Conservation (phyloP, 352 stramenopile genomes). For the Pythium sp. region DNA sequence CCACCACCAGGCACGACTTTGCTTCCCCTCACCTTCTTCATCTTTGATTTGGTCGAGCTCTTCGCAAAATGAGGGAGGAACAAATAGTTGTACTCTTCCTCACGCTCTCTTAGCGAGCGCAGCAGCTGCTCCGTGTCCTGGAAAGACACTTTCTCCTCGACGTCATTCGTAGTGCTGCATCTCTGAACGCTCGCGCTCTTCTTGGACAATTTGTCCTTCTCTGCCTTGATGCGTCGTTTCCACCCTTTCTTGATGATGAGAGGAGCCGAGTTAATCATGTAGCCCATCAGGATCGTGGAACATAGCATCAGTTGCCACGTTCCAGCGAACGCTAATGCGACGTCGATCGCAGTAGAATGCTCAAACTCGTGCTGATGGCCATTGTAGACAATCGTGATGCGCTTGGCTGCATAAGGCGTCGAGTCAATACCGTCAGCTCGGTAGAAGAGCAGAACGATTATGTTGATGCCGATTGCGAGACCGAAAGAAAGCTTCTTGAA, state of each 20-base stretch:
- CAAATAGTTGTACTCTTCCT: constrained; percentile 65
- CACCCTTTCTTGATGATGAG: constrained; percentile 68
- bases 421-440: constrained; percentile 49
- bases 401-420: constrained; percentile 42
- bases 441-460: constrained; percentile 60
- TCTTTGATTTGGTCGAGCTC: neutral
- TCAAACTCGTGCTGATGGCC: constrained; percentile 7
- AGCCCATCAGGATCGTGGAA: constrained; percentile 45
- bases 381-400: constrained; percentile 35
- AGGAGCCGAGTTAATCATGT: constrained; percentile 64
- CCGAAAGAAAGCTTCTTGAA: constrained; percentile 58
- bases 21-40: neutral
- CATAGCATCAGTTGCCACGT: constrained; percentile 56
- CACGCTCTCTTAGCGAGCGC: constrained; percentile 49
- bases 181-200: constrained; percentile 33
- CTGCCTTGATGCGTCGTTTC: constrained; percentile 47
- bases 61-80: constrained; percentile 35
- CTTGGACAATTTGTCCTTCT: constrained; percentile 45
- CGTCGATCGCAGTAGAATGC: constrained; percentile 33
- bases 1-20: neutral
- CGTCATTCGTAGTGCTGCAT: constrained; percentile 14
- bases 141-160: constrained; percentile 49
- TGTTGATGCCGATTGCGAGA: constrained; percentile 51
- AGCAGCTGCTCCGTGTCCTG: constrained; percentile 64
- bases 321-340: constrained; percentile 38